Evolutionary conservation across 129 eudicot genomes (phyloP), one percentile per base, ranked within the genome.

Genomic region (Helianthus tuberosus): DNA sequence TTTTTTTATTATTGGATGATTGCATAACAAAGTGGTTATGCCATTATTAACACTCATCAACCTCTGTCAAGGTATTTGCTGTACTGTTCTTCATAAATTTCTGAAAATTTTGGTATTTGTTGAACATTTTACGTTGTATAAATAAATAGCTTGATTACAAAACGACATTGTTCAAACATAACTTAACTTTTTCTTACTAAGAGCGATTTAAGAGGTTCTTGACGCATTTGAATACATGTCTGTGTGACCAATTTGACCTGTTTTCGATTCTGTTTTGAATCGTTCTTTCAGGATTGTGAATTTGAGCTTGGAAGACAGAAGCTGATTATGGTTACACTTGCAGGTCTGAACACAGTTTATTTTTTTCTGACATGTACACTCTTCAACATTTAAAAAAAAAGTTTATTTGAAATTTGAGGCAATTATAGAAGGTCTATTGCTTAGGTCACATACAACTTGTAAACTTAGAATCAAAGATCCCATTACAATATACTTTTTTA

Each of bases 211-310:
- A 15, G 43, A 61, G 46, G 39, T 61, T 61, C 13, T 32, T 32
- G 32, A 61, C 32, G 66, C 66, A 6, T 32, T 61, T 32, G 5
- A 61, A 32, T 61, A 32, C 20, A 5, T 32, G 12, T 59, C 36
- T 2, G 6, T 57, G n/a, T 57, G 63, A 57, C 36, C 1, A 32
- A 23, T 57, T 53, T 53, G 27, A 53, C 60, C 60, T 20, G 60
- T 27, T 58, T 61, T 61, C 32, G n/a, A 57, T 13, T 36, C 67
- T 52, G 11, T 71, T 41, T 71, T 71, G 58, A 72, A 72, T 73
- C n/a, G 23, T 57, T 58, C 10, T 23, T 35, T 53, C 80, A 84
- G 88, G 88, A 77, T 66, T 55, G 72, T 73, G 79, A 77, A 68
- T 66, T 73, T 66, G 46, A 76, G 73, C 67, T 73, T 67, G 75